Evolutionary conservation across 768 basidiomycete species (phyloP).

Genomic region (Lentinula guzmanii): DNA sequence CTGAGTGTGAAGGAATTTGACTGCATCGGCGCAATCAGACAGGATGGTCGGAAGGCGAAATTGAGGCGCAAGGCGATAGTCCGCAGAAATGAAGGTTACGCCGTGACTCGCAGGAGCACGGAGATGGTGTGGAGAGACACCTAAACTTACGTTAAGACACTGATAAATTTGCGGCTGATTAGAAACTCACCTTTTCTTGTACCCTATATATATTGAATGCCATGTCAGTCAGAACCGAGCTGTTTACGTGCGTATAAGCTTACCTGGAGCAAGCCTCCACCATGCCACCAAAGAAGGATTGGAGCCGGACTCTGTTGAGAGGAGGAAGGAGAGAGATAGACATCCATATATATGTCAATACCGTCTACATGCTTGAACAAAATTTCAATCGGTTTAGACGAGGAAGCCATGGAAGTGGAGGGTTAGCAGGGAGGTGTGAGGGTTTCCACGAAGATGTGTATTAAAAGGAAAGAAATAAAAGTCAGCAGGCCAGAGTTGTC

Average conservation of each 20-base stretch:
- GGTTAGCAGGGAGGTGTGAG: not conserved
- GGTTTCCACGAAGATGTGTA: not conserved
- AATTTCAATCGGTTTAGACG: conserved; percentile 21
- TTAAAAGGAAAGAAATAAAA: not conserved
- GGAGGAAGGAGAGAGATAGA: conserved; percentile 25
- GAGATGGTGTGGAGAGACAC: conserved; percentile 27
- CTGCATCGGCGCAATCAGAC: conserved; percentile 26
- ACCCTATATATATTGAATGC: conserved; percentile 10
- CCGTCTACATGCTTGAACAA: conserved; percentile 25
- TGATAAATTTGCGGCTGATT: not conserved
- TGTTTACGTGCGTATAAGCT: not conserved
- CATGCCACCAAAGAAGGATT: conserved; percentile 31
- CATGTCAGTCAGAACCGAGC: not conserved
- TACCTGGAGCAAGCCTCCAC: conserved; percentile 29
- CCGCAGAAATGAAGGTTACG: conserved; percentile 25
- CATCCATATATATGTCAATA: conserved; percentile 26
- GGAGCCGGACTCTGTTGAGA: conserved; percentile 23
- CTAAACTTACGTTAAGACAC: conserved; percentile 10
- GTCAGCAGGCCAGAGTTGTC: not conserved
- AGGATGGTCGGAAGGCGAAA: conserved; percentile 28
- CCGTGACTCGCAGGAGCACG: conserved; percentile 23
- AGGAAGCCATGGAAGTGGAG: not conserved
- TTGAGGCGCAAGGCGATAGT: conserved; percentile 32
- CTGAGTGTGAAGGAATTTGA: conserved; percentile 23
- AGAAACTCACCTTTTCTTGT: conserved; percentile 18